A percentile compares a stretch with the other conserved stretches of the same genome.
Evolutionary conservation across 208 protist genomes (phyloP).

Genomic region (Crithidia thermophila): DNA sequence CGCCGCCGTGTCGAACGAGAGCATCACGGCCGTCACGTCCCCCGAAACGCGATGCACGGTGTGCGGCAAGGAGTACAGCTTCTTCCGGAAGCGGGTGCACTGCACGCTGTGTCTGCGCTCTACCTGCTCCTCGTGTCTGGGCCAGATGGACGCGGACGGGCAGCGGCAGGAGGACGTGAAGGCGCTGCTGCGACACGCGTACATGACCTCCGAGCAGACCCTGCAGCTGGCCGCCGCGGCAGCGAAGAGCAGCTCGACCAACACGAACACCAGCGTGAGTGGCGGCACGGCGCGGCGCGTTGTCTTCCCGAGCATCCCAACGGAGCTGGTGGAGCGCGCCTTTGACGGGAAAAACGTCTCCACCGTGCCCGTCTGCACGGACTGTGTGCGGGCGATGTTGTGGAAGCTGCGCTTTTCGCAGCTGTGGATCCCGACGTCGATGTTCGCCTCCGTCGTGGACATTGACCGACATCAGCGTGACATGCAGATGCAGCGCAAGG

Average conservation of each 20-base stretch:
- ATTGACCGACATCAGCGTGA: conserved; percentile 21
- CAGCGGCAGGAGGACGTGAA: conserved; percentile 41
- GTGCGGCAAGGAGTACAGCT: conserved; percentile 70
- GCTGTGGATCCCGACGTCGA: conserved; percentile 74
- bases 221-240: conserved; percentile 22
- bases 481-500: conserved; percentile 11
- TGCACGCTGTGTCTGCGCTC: conserved; percentile 72
- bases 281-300: background rate
- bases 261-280: background rate
- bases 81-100: conserved; percentile 65
- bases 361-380: conserved; percentile 58
- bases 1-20: background rate
- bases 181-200: conserved; percentile 30
- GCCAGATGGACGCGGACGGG: conserved; percentile 45
- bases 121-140: conserved; percentile 65
- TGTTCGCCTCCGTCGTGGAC: conserved; percentile 49
- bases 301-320: conserved; percentile 22
- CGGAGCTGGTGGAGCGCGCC: conserved; percentile 22
- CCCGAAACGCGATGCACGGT: conserved; percentile 45
- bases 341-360: conserved; percentile 22
- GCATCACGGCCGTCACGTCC: conserved; percentile 1
- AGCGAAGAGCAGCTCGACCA: background rate
- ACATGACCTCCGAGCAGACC: conserved; percentile 20
- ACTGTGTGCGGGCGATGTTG: conserved; percentile 61
- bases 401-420: conserved; percentile 50